These are phyloP conservation scores for Pleurotus sapidus DNA, from an alignment of 768 basidiomycete species.

Conservation along the genomic window DNA sequence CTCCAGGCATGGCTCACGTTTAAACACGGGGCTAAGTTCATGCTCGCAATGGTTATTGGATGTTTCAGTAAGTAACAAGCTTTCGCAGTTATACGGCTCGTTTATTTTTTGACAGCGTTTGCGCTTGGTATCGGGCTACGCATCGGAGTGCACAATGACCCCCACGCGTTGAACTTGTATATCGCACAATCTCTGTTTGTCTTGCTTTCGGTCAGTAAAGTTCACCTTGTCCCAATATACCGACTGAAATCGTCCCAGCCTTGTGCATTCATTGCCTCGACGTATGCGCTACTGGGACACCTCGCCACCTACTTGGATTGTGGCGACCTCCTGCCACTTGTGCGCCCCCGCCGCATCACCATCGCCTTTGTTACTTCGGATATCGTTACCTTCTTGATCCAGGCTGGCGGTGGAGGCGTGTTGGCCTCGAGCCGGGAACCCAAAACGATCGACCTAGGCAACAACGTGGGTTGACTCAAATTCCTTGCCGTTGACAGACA, in stretches of 20 bases:
- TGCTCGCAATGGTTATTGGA: constrained; percentile 42
- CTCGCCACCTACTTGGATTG: constrained; percentile 39
- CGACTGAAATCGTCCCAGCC: constrained; percentile 29
- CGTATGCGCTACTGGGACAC: constrained; percentile 52
- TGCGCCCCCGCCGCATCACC: constrained; percentile 38
- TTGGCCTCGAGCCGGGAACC: constrained; percentile 17
- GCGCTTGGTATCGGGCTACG: background rate
- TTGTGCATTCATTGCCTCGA: constrained; percentile 56
- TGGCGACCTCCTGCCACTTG: constrained; percentile 31
- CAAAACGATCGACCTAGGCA: constrained; percentile 17
- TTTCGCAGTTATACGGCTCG: background rate
- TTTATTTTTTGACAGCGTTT: background rate
- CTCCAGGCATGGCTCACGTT: constrained; percentile 25
- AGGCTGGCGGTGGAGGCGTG: constrained; percentile 37
- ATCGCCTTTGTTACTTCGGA: constrained; percentile 50
- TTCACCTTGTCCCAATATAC: background rate
- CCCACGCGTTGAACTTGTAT: background rate
- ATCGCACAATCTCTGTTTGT: background rate
- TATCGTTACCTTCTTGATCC: constrained; percentile 50
- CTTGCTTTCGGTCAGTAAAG: constrained; percentile 1
- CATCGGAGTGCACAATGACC: background rate
- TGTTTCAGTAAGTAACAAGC: constrained; percentile 29
- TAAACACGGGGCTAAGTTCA: constrained; percentile 32
- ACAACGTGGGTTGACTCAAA: constrained; percentile 20
- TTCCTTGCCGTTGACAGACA: background rate